phyloP scores from a whole-genome alignment of 495 filamentous ascomycete species.

The Acidiella bohemica region DNA sequence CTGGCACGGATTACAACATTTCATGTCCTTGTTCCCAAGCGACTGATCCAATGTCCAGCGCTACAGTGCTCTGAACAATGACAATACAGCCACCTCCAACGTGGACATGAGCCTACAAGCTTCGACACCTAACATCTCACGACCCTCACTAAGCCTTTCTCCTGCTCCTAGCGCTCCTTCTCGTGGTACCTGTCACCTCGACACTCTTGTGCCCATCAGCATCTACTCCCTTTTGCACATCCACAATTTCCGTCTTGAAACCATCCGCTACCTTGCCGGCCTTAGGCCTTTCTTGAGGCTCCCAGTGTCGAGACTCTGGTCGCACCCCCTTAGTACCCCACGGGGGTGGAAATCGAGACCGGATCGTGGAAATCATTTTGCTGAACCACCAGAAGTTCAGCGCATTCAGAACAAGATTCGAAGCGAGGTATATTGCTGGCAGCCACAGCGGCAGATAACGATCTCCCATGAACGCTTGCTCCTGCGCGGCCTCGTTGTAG shows the following conservation, averaged over 20 bases:
- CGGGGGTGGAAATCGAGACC: constrained; percentile 72
- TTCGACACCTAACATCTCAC: too few relatives aligned
- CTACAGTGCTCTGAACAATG: too few relatives aligned
- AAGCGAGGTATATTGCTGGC: constrained; percentile 55
- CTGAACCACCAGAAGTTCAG: constrained; percentile 95
- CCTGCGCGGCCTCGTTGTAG: constrained; percentile 4
- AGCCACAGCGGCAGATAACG: constrained; percentile 60
- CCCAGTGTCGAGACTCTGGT: constrained; percentile 7
- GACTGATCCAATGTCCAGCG: too few relatives aligned
- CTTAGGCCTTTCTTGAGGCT: background rate
- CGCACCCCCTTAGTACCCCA: constrained; percentile 25
- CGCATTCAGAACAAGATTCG: constrained; percentile 68
- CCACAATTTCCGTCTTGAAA: background rate
- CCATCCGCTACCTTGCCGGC: background rate
- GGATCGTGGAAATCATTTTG: constrained; percentile 87
- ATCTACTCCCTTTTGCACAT: constrained; percentile 8
- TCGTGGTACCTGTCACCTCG: constrained; percentile 3
- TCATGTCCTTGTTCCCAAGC: too few relatives aligned
- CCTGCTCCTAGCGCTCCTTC: constrained; percentile 3
- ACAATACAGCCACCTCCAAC: too few relatives aligned
- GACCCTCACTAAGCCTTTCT: constrained; percentile 6
- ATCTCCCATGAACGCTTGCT: constrained; percentile 15
- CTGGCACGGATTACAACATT: too few relatives aligned
- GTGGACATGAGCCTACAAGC: too few relatives aligned
- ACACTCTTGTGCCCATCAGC: constrained; percentile 9